Base-by-base conservation (phyloP, 2,329 filamentous ascomycete species). In the Celoporthe dispersa region DNA sequence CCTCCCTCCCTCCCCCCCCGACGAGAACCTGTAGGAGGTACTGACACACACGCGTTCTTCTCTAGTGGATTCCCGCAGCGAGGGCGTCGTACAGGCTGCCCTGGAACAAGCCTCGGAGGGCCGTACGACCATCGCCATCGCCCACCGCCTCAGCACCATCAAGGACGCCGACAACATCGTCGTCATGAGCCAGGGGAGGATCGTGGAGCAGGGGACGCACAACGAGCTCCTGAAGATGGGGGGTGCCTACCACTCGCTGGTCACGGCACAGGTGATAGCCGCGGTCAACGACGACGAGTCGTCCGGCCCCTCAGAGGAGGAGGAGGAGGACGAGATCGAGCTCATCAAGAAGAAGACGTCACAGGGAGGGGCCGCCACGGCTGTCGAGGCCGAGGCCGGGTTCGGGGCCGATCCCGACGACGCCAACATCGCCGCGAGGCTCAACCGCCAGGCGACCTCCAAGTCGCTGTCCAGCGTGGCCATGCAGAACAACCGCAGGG, bases 101-200 rank as follows among this genome's bases (percentile, higher is more conserved):
- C 86, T 99, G 11, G 94, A 98, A 76, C 91, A 88, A 64, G 96
- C 95, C 35, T 88, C 94, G 1, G 87, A 92, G 73, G 95, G 94
- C 33, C 89, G 96, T 67, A 99, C 96, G 0, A 98, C 96, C 2
- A 97, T 98, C 75, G 93, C 94, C 8, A 98, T 99, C 79, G 96
- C 96, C 59, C 96, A 99, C 82, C 91, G 95, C 74, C 85, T 99
- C 11, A 97, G 94, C 0, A 99, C 96, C 7, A 97, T 99, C 83
- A 94, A 90, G 80, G 91, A 94, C 73, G 95, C 95, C 0, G 92
- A 98, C 80, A 98, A 97, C 76, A 99, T 99, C 74, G 93, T 98
- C 16, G 95, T 98, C 73, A 95, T 99, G 91, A 87, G 90, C 5
- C 82, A 90, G 71, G 96, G 96, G 16, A 83, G 86, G n/a, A 97